Conservation (phyloP, 495 filamentous ascomycete genomes). For the Penicillium samsonianum region DNA sequence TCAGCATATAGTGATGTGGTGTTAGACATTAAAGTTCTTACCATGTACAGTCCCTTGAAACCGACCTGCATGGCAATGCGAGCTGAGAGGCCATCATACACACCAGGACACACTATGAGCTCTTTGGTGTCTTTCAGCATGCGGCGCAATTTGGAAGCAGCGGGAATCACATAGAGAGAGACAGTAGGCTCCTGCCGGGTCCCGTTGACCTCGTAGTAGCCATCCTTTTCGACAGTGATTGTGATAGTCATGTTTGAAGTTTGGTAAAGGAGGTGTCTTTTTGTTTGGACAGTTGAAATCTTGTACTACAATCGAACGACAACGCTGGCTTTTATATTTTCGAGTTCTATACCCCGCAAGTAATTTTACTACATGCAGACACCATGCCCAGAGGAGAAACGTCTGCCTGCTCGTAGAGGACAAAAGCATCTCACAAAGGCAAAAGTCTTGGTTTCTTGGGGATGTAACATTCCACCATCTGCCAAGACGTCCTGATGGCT, state of each 20-base stretch:
- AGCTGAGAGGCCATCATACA: conserved; percentile 71
- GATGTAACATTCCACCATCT: conserved; percentile 29
- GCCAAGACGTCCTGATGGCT: conserved; percentile 21
- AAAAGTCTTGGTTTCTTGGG: conserved; percentile 19
- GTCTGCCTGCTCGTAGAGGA: conserved; percentile 4
- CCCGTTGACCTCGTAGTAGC: conserved; percentile 42
- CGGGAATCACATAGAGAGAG: conserved; percentile 38
- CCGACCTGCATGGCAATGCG: conserved; percentile 61
- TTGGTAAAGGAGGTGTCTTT: neutral
- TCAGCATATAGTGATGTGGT: conserved; percentile 8
- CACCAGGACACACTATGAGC: conserved; percentile 61
- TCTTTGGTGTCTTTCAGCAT: conserved; percentile 44
- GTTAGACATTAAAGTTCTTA: conserved; percentile 26
- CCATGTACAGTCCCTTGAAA: conserved; percentile 69
- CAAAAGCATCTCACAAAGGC: conserved; percentile 13
- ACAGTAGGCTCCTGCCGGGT: conserved; percentile 32
- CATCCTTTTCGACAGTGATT: conserved; percentile 42
- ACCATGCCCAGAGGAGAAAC: neutral
- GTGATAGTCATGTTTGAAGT: conserved; percentile 32
- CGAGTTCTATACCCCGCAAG: neutral
- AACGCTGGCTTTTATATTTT: conserved; percentile 11
- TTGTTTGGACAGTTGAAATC: neutral
- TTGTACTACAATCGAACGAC: conserved; percentile 1
- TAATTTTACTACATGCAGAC: neutral
- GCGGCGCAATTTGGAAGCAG: conserved; percentile 49